These are phyloP conservation scores for Albifimbria verrucaria DNA, from an alignment of 2,329 filamentous ascomycete species.

Conservation along the genomic window DNA sequence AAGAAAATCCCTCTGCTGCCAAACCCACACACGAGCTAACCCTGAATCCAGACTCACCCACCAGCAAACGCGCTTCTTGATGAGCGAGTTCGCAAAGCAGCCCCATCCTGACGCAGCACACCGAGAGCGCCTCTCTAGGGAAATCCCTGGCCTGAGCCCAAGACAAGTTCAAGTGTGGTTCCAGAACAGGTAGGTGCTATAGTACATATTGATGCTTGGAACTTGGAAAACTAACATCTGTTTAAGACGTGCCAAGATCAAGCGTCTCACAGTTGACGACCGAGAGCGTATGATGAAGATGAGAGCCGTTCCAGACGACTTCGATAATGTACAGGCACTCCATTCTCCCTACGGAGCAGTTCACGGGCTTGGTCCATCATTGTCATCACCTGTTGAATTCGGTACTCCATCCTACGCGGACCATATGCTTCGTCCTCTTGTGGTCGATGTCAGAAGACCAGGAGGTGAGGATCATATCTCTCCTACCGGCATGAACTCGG, in stretches of 20 bases:
- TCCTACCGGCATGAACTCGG: slow-evolving; percentile 63
- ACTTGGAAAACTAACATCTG: slow-evolving; percentile 10
- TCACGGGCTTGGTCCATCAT: slow-evolving; percentile 45
- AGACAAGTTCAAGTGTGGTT: slow-evolving; percentile 98
- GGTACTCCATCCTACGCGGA: slow-evolving; percentile 49
- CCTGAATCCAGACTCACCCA: slow-evolving; percentile 71
- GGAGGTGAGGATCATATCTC: slow-evolving; percentile 66
- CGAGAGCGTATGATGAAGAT: slow-evolving; percentile 70
- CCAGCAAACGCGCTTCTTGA: slow-evolving; percentile 93
- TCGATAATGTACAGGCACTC: slow-evolving; percentile 66
- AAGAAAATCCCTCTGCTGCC: slow-evolving; percentile 16
- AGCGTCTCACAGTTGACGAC: slow-evolving; percentile 67
- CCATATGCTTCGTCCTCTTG: slow-evolving; percentile 64
- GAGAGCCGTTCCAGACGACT: slow-evolving; percentile 67
- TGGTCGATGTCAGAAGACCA: slow-evolving; percentile 64
- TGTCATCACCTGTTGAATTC: slow-evolving; percentile 48
- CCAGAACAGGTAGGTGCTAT: slow-evolving; percentile 79
- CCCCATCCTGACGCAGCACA: slow-evolving; percentile 91
- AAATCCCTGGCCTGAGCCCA: slow-evolving; percentile 88
- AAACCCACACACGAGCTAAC: slow-evolving; percentile 28
- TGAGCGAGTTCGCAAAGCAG: slow-evolving; percentile 95
- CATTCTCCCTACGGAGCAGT: slow-evolving; percentile 66
- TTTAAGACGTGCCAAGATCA: slow-evolving; percentile 65
- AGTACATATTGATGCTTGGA: not conserved
- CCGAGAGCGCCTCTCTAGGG: slow-evolving; percentile 78